Base-by-base conservation (phyloP, 352 stramenopile genomes). In the Pythium phragmiticola region DNA sequence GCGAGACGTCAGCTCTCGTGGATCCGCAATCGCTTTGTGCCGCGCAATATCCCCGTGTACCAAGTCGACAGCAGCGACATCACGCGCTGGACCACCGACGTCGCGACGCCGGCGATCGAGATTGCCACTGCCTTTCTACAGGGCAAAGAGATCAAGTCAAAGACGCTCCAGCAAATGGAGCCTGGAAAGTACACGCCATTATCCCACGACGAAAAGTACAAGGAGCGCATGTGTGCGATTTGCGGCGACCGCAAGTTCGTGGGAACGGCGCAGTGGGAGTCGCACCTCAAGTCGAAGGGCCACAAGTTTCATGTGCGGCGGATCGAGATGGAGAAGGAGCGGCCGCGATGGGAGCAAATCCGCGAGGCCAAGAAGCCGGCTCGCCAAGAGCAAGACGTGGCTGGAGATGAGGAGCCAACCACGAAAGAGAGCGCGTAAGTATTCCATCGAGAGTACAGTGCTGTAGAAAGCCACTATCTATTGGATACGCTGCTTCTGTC, bases 1-100 rank as follows among this genome's bases (percentile, higher is more conserved):
- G 88, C 88, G 28, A 84, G 86, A 36, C 82, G 87, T 12, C 88
- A 96, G 65, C 74, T 96, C 34, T 87, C 84, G 52, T 96, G 88
- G 88, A 95, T 96, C 60, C 85, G 85, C 39, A 96, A 94, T 57
- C 86, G 82, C 36, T 92, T 96, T 54, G 77, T 92, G 46, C 83
- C 83, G 21, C 86, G 87, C 26, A 92, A 91, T 59, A 89, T 94
- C 46, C 88, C 87, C 11, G 82, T 96, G 23, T 94, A 95, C 60
- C 72, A 89, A 60, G 65, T 96, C 1, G 87, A 96, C 57, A 95
- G 85, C 52, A 94, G 77, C 62, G 76, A 94, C 61, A 67, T 94
- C 12, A 33, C 60, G 8, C 63, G 77, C 19, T 96, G 87, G 88
- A 69, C 78, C 7, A 43, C 68, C 7, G 47, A 70, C 7, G 88